Conservation (phyloP, 495 filamentous ascomycete species). For the Ramalina intermedia region DNA sequence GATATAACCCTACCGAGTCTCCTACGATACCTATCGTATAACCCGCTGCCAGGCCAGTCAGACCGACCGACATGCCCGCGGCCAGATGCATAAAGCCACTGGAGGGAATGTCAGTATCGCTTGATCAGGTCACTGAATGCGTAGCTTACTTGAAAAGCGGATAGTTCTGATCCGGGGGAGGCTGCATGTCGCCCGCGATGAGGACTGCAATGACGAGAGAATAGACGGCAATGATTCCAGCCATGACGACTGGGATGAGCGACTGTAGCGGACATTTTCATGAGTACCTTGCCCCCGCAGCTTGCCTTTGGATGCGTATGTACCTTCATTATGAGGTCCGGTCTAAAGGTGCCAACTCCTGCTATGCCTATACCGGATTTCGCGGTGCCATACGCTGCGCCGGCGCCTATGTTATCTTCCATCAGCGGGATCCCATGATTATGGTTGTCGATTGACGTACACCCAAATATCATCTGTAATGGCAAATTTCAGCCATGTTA, state of each 20-base stretch:
- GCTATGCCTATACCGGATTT: constrained; percentile 95
- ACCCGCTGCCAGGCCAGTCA: constrained; percentile 87
- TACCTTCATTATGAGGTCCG: constrained; percentile 98
- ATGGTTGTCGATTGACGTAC: constrained; percentile 36
- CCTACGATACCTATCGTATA: constrained; percentile 95
- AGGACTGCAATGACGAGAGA: constrained; percentile 90
- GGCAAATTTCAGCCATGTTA: background rate
- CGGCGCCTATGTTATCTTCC: constrained; percentile 46
- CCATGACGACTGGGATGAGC: constrained; percentile 95
- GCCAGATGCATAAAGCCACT: constrained; percentile 88
- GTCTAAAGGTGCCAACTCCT: constrained; percentile 81
- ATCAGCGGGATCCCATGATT: constrained; percentile 4
- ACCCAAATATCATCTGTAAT: constrained; percentile 69
- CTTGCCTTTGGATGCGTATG: background rate
- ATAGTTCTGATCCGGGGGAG: constrained; percentile 47
- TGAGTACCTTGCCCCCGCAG: constrained; percentile 8
- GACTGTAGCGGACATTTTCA: constrained; percentile 37
- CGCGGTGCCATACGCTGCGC: constrained; percentile 93
- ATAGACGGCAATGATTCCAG: constrained; percentile 98
- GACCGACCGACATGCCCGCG: constrained; percentile 78
- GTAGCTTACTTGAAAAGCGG: constrained; percentile 64
- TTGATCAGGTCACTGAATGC: too few species aligned
- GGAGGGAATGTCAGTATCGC: constrained; percentile 14
- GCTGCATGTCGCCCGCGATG: constrained; percentile 70
- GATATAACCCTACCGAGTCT: constrained; percentile 47